Evolutionary conservation across 2,329 filamentous ascomycete species (phyloP).

Genomic region (Neonectria magnoliae): DNA sequence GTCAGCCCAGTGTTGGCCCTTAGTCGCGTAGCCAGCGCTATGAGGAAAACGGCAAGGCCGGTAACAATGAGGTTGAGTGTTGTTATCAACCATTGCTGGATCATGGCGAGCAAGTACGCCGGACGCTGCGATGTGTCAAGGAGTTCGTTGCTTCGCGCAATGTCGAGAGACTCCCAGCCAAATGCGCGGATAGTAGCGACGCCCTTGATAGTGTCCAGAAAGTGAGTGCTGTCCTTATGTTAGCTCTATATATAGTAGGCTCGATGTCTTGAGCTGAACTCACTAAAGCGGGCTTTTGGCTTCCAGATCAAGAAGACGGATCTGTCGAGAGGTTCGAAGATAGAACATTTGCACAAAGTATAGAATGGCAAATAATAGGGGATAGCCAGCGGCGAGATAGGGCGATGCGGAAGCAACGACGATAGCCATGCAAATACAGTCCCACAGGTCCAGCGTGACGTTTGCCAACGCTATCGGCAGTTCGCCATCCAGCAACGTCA

Average conservation of each 20-base stretch:
- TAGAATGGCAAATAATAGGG: slow-evolving; percentile 56
- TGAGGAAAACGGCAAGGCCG: slow-evolving; percentile 56
- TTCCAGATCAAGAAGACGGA: slow-evolving; percentile 70
- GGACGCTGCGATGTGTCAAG: slow-evolving; percentile 64
- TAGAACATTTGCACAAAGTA: slow-evolving; percentile 67
- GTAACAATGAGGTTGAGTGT: slow-evolving; percentile 60
- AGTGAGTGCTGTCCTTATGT: slow-evolving; percentile 52
- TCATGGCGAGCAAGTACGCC: slow-evolving; percentile 38
- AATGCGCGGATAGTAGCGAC: slow-evolving; percentile 67
- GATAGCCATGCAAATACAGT: slow-evolving; percentile 54
- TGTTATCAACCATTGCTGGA: slow-evolving; percentile 67
- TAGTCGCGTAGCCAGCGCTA: slow-evolving; percentile 56
- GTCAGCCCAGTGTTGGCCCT: slow-evolving; percentile 48
- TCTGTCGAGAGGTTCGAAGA: slow-evolving; percentile 67
- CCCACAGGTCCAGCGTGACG: slow-evolving; percentile 34
- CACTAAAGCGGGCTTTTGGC: slow-evolving; percentile 61
- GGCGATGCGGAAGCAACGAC: slow-evolving; percentile 56
- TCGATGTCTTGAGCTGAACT: not conserved
- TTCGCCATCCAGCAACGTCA: slow-evolving; percentile 53
- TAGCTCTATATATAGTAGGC: not conserved
- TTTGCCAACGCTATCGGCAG: slow-evolving; percentile 50
- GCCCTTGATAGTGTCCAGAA: slow-evolving; percentile 65
- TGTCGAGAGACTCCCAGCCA: slow-evolving; percentile 53
- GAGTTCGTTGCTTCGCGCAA: slow-evolving; percentile 51
- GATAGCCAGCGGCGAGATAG: slow-evolving; percentile 61